phyloP scores from a whole-genome alignment of 106 monocot genomes.

The Apostasia ramifera region DNA sequence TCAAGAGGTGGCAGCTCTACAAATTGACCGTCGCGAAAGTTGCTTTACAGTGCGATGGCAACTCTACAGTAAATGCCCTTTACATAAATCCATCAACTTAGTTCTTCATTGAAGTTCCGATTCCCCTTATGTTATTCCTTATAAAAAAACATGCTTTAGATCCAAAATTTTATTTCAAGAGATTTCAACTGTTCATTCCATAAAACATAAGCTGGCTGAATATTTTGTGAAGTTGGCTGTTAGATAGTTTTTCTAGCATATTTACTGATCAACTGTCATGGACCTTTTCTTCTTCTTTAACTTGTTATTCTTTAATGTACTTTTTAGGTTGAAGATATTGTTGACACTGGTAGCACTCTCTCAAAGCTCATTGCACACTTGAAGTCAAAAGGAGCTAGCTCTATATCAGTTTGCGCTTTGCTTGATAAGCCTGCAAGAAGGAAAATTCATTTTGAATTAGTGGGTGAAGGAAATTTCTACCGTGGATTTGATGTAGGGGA shows the following conservation, averaged over 20 bases:
- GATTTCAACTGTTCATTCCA: no score
- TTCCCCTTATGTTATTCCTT: no score
- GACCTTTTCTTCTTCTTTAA: background rate
- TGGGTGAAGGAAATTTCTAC: slow-evolving; percentile 86
- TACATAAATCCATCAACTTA: background rate
- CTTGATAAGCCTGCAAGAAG: slow-evolving; percentile 91
- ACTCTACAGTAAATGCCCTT: background rate
- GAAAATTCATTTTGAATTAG: slow-evolving; percentile 42
- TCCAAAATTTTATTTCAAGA: no score
- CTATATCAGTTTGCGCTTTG: slow-evolving; percentile 82
- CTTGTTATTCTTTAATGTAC: background rate
- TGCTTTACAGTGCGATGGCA: no score
- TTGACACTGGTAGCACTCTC: slow-evolving; percentile 83
- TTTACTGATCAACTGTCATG: background rate
- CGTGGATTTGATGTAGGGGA: slow-evolving; percentile 76
- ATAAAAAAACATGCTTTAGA: no score
- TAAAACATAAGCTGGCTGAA: no score
- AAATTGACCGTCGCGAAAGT: no score
- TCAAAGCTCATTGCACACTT: slow-evolving; percentile 62
- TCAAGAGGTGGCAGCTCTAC: no score
- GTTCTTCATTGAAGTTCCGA: background rate
- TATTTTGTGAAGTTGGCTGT: no score
- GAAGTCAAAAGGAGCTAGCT: slow-evolving; percentile 64
- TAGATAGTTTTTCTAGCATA: no score
- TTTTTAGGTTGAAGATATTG: slow-evolving; percentile 91